Base-by-base conservation (phyloP, 2,329 filamentous ascomycete species). In the Sclerotiophoma versabilis region DNA sequence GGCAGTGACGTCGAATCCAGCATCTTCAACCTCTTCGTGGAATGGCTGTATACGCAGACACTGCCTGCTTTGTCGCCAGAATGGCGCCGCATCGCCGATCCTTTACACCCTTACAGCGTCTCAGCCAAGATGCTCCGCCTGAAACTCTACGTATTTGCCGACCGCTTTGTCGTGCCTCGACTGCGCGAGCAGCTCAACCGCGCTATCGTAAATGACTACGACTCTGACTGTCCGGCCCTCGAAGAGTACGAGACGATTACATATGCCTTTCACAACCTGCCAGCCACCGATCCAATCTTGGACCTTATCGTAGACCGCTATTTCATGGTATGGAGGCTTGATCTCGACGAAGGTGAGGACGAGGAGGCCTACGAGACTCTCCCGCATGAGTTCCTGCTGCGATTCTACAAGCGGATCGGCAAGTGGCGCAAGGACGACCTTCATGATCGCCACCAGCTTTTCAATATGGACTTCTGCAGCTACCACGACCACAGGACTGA, bases 41-140 rank as follows among this genome's bases (percentile, higher is more conserved):
- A 59, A 19, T 61, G 56, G 59, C 23, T 61, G 15, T 59, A 61
- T 25, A 55, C 46, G 11, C 56, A 61, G 19, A 43, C 30, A 20
- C 37, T 56, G n/a, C 56, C 49, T 23, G 22, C n/a, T 20, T 20
- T 47, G 9, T 19, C 49, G 12, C 49, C 49, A 10, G 49, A 47
- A 19, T 53, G 49, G 49, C 49, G 49, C 30, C 49, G 49, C n/a
- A 47, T 53, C 11, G 49, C 49, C 8, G 49, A 53, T 30, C 43
- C 49, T 12, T 25, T 47, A 14, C 43, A 42, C 6, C 49, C 49
- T 3, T 53, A 42, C 43, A 53, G 49, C 25, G 20, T 53, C 17
- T 53, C 49, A 5, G 43, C 36, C 19, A 53, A 53, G 37, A 53
- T 54, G 50, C 30, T 48, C 12, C 52, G 37, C 10, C 12, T 58